Evolutionary conservation across 1,284 basidiomycete genomes (phyloP), one percentile per base, ranked within the genome.

Genomic region (Porodaedalea pini): DNA sequence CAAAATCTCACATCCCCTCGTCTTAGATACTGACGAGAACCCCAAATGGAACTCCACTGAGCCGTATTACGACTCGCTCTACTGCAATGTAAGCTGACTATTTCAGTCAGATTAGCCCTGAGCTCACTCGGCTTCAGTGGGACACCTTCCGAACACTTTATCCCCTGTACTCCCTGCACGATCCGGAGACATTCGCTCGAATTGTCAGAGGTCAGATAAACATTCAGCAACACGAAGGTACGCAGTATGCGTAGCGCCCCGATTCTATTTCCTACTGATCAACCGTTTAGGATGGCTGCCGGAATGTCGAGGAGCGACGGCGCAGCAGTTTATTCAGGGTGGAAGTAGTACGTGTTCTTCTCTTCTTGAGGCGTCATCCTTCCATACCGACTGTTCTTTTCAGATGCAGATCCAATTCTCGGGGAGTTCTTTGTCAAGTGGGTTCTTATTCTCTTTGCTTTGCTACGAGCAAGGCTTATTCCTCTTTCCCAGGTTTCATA

Each of bases 351-450:
- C 60, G 79, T 76, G 6, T 40, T 15, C 39, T 27, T n/a, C 4
- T 23, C 15, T 11, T 19, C 37, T 25, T 13, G 21, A 7, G 8
- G 19, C 23, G 29, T 6, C 23, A 11, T 21, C 25, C 13, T 17
- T 51, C 8, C 40, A 7, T 15, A 53, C 25, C 47, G n/a, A 36
- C 1, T 17, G 7, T n/a, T 25, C 10, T n/a, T 31, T 31, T 17
- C 43, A 85, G 83, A 85, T 62, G 84, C 73, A 0, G 83, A 85
- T 63, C 82, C 82, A 0, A 83, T 85, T 48, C 69, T 86, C 1
- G 80, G 75, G 17, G 83, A 86, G 67, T 85, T 85, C 69, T 80
- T 80, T 61, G 81, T 85, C 49, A 86, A 86, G 82, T 83, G 66
- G n/a, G 74, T 60, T 32, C 13, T 15, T 31, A 15, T n/a, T 36